Evolutionary conservation across 2,329 filamentous ascomycete species (phyloP).

Genomic region (Tolypocladium tundrense): DNA sequence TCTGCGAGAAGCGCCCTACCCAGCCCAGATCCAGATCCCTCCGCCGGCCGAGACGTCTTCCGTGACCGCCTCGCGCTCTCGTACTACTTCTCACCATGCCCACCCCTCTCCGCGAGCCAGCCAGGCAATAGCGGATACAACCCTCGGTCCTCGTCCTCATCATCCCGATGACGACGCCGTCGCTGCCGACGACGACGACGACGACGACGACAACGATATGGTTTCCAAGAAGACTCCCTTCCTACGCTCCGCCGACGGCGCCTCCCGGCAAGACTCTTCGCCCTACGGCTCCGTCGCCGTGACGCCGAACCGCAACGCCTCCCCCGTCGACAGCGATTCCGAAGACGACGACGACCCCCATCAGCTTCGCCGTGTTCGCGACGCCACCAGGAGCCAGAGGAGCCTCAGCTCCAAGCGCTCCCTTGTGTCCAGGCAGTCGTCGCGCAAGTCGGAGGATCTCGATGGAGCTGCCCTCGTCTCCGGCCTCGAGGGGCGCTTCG

Average conservation of each 20-base stretch:
- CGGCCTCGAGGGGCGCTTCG: constrained; percentile 43
- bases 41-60: not conserved
- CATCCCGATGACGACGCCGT: constrained; percentile 4
- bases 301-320: constrained; percentile 23
- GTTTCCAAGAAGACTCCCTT: constrained; percentile 26
- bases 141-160: constrained; percentile 6
- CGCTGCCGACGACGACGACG: not conserved
- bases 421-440: constrained; percentile 18
- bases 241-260: constrained; percentile 17
- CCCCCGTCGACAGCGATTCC: constrained; percentile 23
- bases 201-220: constrained; percentile 15
- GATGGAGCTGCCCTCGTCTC: constrained; percentile 40
- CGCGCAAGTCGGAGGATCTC: constrained; percentile 35
- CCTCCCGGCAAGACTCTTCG: constrained; percentile 14
- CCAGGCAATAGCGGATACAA: constrained; percentile 16
- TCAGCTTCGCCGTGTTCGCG: constrained; percentile 22
- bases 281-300: constrained; percentile 28
- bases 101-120: constrained; percentile 7
- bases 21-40: not conserved
- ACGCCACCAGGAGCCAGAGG: constrained; percentile 14
- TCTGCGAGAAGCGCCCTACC: not conserved
- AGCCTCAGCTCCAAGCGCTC: constrained; percentile 23
- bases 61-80: constrained; percentile 2
- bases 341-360: constrained; percentile 18
- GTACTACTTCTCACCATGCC: constrained; percentile 8